Base-by-base conservation (phyloP, 306 rosid species). In the Casuarina equisetifolia region DNA sequence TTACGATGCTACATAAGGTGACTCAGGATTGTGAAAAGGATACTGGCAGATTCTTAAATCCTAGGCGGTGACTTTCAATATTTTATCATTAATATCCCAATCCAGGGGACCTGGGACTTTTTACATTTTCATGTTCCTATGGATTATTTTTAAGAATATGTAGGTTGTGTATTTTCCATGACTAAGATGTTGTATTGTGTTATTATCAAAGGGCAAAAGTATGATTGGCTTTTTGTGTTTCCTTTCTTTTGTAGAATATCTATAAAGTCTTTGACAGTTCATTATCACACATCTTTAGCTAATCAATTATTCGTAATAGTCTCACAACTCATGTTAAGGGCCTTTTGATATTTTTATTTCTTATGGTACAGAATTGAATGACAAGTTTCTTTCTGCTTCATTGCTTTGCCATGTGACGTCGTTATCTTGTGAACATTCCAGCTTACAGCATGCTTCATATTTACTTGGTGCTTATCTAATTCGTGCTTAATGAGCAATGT, bases 401-500 rank as follows among this genome's bases (percentile, higher is more conserved):
- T 39, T 69, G 68, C 49, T 48, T 62, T 75, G 32, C 32, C 54
- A 13, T 39, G 32, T 39, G 36, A 64, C 35, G n/a, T 39, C 45
- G 61, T 57, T 43, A 10, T 43, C 11, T 20, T 19, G 62, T 42
- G 39, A 57, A 52, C 66, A 72, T n/a, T 55, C 39, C 12, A 64
- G 76, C 17, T 25, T 44, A 43, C 49, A 48, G 48, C 63, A 19
- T 76, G 66, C 49, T 77, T 78, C 44, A 32, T 40, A 66, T 73
- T 51, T 74, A 66, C 82, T 68, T 42, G 66, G 43, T 83, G 61
- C 78, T 74, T 83, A 50, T 76, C 69, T 62, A 25, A 46, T 45
- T 80, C 75, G 20, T 76, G 68, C 71, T 67, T 25, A 69, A 45
- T n/a, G 15, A 39, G 70, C 79, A 69, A 51, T 72, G 59, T 77